Evolutionary conservation across 371 early-diverging fungal species (phyloP).

Genomic region (Mortierella sp.): DNA sequence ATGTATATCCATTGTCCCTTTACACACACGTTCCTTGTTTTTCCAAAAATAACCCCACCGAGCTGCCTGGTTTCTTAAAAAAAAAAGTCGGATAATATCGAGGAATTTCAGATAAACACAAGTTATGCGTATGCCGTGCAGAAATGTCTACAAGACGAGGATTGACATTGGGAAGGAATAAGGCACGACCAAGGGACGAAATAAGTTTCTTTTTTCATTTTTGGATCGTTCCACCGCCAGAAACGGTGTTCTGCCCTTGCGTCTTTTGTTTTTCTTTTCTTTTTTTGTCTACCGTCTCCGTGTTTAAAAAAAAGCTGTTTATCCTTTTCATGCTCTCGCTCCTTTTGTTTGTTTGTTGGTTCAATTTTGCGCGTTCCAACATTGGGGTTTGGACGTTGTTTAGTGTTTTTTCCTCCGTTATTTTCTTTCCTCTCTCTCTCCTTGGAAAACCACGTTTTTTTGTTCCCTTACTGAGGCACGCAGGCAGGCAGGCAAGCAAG

Average conservation of each 20-base stretch:
- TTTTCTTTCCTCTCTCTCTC: conserved; percentile 20
- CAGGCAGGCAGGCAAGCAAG: background rate
- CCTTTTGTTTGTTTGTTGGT: background rate
- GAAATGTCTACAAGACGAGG: background rate
- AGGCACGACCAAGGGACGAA: background rate
- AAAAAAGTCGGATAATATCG: conserved; percentile 8
- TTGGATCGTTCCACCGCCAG: background rate
- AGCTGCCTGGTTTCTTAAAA: background rate
- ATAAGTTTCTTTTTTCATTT: background rate
- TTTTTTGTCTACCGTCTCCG: background rate
- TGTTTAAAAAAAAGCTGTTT: background rate
- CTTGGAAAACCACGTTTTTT: conserved; percentile 43
- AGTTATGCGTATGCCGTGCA: background rate
- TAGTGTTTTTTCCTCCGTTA: background rate
- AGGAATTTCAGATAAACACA: background rate
- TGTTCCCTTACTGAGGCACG: conserved; percentile 1
- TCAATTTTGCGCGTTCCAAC: conserved; percentile 8
- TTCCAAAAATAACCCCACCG: conserved; percentile 3
- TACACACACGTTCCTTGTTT: background rate
- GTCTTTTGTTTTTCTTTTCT: background rate
- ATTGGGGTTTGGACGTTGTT: conserved; percentile 11
- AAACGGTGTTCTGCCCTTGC: background rate
- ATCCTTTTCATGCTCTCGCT: background rate
- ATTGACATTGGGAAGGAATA: background rate
- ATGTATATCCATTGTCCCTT: background rate